phyloP scores from a whole-genome alignment of 31 red algal genomes.

The Odonthalia washingtoniensis region DNA sequence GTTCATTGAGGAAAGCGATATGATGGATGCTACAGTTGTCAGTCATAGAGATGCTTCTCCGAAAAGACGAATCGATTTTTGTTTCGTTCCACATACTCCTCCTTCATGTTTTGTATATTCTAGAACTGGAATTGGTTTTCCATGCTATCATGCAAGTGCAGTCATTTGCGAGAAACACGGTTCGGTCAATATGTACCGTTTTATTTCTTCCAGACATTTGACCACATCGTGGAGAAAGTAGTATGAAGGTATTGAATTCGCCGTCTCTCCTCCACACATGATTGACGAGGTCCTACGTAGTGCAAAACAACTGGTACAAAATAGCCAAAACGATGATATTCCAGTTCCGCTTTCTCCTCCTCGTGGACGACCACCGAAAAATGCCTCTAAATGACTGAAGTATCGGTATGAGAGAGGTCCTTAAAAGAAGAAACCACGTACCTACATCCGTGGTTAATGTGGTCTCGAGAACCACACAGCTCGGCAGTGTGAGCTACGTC shows the following conservation, averaged over 20 bases:
- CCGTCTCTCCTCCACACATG: slow-evolving; percentile 4
- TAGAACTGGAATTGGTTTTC: neutral
- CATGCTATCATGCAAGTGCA: slow-evolving; percentile 14
- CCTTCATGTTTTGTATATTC: neutral
- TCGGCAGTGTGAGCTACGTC: neutral
- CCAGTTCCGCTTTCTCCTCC: slow-evolving; percentile 27
- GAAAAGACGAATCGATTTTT: neutral
- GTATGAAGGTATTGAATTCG: slow-evolving; percentile 45
- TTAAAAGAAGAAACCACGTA: slow-evolving; percentile 3
- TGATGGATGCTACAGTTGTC: slow-evolving; percentile 17
- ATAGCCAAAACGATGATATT: slow-evolving; percentile 14
- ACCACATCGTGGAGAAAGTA: slow-evolving; percentile 43
- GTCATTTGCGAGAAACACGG: slow-evolving; percentile 32
- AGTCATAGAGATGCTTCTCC: neutral
- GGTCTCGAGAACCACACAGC: slow-evolving; percentile 12
- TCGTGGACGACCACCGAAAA: slow-evolving; percentile 32
- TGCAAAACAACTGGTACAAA: slow-evolving; percentile 8
- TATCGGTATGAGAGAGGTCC: slow-evolving; percentile 38
- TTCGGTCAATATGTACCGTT: slow-evolving; percentile 1
- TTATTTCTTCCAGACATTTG: too few relatives aligned
- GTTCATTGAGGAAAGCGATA: neutral
- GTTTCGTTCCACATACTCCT: neutral
- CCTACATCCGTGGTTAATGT: slow-evolving; percentile 35
- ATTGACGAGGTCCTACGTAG: slow-evolving; percentile 30
- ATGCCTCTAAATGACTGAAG: slow-evolving; percentile 36